phyloP scores from a whole-genome alignment of 2,329 filamentous ascomycete species.

The Penicillium glabrum region DNA sequence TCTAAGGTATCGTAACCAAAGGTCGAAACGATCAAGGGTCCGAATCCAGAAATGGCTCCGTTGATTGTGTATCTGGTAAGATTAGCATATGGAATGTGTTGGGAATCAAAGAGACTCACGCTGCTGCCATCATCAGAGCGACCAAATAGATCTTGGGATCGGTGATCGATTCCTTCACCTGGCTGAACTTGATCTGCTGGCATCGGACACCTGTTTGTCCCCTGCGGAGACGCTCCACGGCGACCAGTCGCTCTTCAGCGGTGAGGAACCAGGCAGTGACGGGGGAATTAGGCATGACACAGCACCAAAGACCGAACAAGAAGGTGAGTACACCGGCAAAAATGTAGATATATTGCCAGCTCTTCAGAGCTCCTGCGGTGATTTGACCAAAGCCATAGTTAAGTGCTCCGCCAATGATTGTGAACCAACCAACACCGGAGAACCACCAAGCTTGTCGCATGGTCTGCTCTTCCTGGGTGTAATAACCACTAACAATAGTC shows the following conservation, averaged over 20 bases:
- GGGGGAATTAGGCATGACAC: slow-evolving; percentile 65
- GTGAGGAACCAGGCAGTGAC: slow-evolving; percentile 69
- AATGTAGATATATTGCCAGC: slow-evolving; percentile 73
- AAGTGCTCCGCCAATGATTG: slow-evolving; percentile 62
- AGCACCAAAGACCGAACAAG: slow-evolving; percentile 64
- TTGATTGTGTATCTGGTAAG: slow-evolving; percentile 64
- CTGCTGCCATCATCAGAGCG: slow-evolving; percentile 67
- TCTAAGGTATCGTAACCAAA: slow-evolving; percentile 66
- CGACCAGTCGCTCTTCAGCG: slow-evolving; percentile 61
- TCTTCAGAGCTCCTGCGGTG: slow-evolving; percentile 50
- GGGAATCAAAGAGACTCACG: slow-evolving; percentile 34
- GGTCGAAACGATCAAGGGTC: slow-evolving; percentile 69
- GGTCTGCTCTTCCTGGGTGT: slow-evolving; percentile 65
- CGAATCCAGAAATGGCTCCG: slow-evolving; percentile 69
- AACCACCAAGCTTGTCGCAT: slow-evolving; percentile 69
- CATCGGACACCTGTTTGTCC: slow-evolving; percentile 66
- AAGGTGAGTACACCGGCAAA: slow-evolving; percentile 64
- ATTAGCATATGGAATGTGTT: neutral
- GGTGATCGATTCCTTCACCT: slow-evolving; percentile 58
- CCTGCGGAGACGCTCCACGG: slow-evolving; percentile 62
- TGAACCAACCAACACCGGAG: slow-evolving; percentile 56
- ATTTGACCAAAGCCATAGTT: slow-evolving; percentile 71
- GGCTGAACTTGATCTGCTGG: slow-evolving; percentile 58
- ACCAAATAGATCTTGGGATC: slow-evolving; percentile 66
- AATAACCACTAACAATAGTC: slow-evolving; percentile 62